Conservation (phyloP, 148 eudicot species). For the Polygonum maritimum region DNA sequence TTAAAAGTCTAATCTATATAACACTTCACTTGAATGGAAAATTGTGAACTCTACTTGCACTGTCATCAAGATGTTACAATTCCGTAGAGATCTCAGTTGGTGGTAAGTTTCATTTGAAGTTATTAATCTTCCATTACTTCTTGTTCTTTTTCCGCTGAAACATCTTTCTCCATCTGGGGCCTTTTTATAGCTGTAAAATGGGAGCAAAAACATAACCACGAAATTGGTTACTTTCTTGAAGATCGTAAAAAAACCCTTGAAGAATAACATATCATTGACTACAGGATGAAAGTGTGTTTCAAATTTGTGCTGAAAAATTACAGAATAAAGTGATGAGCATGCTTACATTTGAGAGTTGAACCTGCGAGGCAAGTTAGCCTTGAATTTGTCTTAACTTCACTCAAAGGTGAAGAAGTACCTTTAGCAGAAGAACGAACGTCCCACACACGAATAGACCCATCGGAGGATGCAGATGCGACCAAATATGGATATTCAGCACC, state of each 20-base stretch:
- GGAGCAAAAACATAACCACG: not conserved
- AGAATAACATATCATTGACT: not conserved
- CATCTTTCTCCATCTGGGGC: constrained; percentile 2
- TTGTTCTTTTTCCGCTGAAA: not conserved
- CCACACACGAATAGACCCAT: constrained; percentile 89
- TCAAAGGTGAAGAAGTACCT: constrained; percentile 51
- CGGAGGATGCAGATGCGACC: constrained; percentile 89
- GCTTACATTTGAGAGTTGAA: constrained; percentile 71
- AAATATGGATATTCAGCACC: constrained; percentile 46
- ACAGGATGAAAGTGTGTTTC: not conserved
- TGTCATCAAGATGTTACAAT: not conserved
- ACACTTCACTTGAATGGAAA: not conserved
- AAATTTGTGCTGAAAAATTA: not conserved
- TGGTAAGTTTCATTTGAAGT: not conserved
- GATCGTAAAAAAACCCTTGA: not conserved
- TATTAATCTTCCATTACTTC: constrained; percentile 3
- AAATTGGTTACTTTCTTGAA: not conserved
- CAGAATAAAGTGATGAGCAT: not conserved
- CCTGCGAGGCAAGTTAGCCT: constrained; percentile 97
- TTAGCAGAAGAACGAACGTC: constrained; percentile 52
- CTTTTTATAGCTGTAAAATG: not conserved
- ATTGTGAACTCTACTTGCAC: not conserved
- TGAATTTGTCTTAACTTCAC: constrained; percentile 70
- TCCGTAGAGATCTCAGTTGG: not conserved
- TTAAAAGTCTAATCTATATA: not conserved